phyloP scores from a whole-genome alignment of 2,329 filamentous ascomycete genomes.

The Aspergillus thermomutatus region DNA sequence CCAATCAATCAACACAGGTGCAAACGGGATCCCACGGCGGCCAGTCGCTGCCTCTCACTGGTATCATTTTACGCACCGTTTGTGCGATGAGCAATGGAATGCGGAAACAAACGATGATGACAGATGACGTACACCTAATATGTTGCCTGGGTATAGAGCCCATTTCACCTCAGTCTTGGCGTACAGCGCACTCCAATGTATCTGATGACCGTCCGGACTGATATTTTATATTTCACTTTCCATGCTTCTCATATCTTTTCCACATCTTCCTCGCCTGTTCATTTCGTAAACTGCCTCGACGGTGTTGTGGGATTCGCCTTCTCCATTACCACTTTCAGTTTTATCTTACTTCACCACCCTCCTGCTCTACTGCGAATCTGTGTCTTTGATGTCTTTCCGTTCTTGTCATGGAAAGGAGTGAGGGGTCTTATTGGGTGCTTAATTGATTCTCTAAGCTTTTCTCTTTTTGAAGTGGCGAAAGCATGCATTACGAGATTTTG shows the following conservation, averaged over 20 bases:
- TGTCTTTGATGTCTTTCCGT: neutral
- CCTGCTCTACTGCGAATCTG: conserved; percentile 4
- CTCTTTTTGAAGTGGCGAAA: conserved; percentile 7
- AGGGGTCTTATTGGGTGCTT: conserved; percentile 17
- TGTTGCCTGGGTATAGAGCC: conserved; percentile 21
- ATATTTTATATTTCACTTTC: conserved; percentile 37
- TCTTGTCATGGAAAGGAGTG: conserved; percentile 24
- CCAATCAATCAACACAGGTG: neutral
- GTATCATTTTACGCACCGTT: conserved; percentile 8
- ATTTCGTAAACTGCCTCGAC: conserved; percentile 14
- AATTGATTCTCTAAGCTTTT: conserved; percentile 12
- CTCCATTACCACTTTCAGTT: conserved; percentile 6
- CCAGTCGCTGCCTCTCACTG: neutral
- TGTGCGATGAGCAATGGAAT: conserved; percentile 26
- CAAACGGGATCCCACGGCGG: neutral
- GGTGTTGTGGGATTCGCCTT: conserved; percentile 17
- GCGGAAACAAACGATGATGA: conserved; percentile 32
- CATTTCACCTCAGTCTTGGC: conserved; percentile 27
- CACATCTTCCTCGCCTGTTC: conserved; percentile 1
- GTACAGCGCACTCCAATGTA: conserved; percentile 28
- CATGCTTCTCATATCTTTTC: conserved; percentile 30
- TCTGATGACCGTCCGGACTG: conserved; percentile 25
- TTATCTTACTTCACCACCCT: conserved; percentile 8
- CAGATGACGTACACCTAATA: conserved; percentile 34
- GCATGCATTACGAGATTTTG: conserved; percentile 4